phyloP scores from a whole-genome alignment of 2,329 filamentous ascomycete genomes.

The Hypoxylon sp. region DNA sequence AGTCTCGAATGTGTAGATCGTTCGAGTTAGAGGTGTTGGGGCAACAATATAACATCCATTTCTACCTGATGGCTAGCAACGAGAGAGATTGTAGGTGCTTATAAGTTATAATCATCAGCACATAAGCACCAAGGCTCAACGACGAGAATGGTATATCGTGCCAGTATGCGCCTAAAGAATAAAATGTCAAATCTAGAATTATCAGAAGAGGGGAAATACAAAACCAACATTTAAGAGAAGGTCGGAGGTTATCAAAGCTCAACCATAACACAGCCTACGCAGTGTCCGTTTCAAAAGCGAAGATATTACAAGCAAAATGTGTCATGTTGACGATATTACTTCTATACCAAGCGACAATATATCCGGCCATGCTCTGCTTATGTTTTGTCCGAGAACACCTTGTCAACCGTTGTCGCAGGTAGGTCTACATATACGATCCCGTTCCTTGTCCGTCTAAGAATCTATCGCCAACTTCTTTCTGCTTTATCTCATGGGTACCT shows the following conservation, averaged over 20 bases:
- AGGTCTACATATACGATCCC: constrained; percentile 7
- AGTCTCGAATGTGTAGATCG: not conserved
- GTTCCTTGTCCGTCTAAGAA: constrained; percentile 5
- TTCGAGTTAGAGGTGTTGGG: not conserved
- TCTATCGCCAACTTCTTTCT: constrained; percentile 13
- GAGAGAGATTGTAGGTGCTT: too few relatives aligned
- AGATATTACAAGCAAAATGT: not conserved
- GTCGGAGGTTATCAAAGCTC: too few relatives aligned
- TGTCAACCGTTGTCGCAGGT: constrained; percentile 1
- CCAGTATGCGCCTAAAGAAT: too few relatives aligned
- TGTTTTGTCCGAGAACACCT: not conserved
- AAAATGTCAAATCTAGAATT: too few relatives aligned
- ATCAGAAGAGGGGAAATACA: too few relatives aligned
- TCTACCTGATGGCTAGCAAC: not conserved
- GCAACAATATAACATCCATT: too few relatives aligned
- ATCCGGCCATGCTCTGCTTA: constrained; percentile 3
- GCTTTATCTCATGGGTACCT: not conserved
- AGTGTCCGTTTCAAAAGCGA: too few relatives aligned
- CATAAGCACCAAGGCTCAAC: too few relatives aligned
- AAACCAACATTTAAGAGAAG: too few relatives aligned
- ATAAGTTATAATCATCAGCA: too few relatives aligned
- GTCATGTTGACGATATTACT: constrained; percentile 12
- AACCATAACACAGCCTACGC: too few relatives aligned
- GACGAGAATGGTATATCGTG: too few relatives aligned
- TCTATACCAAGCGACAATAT: constrained; percentile 13